Evolutionary conservation across 2,329 filamentous ascomycete genomes (phyloP).

Genomic region (Epichloe hybrida): DNA sequence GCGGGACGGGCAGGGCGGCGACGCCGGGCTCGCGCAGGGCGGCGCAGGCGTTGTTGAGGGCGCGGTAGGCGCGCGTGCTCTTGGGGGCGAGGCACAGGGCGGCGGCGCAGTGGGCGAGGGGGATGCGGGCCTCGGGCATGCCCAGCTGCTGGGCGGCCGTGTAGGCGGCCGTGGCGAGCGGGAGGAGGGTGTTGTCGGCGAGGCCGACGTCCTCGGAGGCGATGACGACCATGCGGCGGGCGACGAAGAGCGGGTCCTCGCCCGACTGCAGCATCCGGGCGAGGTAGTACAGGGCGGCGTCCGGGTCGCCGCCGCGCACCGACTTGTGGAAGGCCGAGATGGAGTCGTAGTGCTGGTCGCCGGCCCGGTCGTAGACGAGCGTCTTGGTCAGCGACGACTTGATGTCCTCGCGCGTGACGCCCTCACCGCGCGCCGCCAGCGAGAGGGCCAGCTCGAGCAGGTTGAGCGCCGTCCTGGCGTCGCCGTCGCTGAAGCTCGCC

Average conservation of each 20-base stretch:
- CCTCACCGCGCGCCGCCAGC: constrained; percentile 40
- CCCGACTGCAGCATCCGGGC: constrained; percentile 91
- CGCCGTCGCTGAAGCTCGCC: constrained; percentile 76
- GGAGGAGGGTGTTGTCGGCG: constrained; percentile 72
- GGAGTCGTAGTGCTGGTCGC: constrained; percentile 94
- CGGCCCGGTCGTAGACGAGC: constrained; percentile 84
- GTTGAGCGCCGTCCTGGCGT: constrained; percentile 85
- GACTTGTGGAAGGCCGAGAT: constrained; percentile 97
- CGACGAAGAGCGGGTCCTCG: constrained; percentile 86
- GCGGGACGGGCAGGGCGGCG: constrained; percentile 64
- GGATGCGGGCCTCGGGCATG: constrained; percentile 88
- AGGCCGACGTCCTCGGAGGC: constrained; percentile 89
- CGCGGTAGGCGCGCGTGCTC: constrained; percentile 75
- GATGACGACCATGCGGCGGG: constrained; percentile 84
- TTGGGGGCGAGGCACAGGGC: constrained; percentile 73
- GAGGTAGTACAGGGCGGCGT: constrained; percentile 88
- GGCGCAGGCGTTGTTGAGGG: constrained; percentile 63
- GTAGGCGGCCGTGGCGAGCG: constrained; percentile 75
- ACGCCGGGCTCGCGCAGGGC: constrained; percentile 73
- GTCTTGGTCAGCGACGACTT: constrained; percentile 81
- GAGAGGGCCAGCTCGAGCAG: constrained; percentile 81
- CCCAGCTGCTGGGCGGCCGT: constrained; percentile 85
- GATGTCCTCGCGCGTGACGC: constrained; percentile 60
- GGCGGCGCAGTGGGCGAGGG: constrained; percentile 74
- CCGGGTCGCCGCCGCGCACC: constrained; percentile 71